phyloP scores from a whole-genome alignment of 495 filamentous ascomycete genomes.

The Parathielavia hyrcaniae region DNA sequence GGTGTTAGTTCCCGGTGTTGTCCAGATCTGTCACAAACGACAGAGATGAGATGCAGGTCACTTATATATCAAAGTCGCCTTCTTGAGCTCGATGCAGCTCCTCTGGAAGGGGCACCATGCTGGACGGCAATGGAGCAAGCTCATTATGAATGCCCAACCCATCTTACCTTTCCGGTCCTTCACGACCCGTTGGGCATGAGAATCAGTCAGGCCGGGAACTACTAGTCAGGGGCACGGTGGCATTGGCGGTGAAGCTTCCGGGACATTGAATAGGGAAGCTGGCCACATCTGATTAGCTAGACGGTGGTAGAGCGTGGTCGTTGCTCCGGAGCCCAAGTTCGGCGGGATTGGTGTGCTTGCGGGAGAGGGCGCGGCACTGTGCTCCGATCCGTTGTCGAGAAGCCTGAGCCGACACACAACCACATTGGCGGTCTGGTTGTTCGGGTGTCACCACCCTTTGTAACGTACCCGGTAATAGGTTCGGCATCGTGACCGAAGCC shows the following conservation, averaged over 20 bases:
- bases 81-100: neutral
- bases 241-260: neutral
- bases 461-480: too few species aligned
- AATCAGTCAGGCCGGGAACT: neutral
- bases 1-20: neutral
- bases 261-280: neutral
- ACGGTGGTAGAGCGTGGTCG: neutral
- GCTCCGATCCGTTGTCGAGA: neutral
- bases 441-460: too few species aligned
- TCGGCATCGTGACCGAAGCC: too few species aligned
- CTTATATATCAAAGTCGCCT: too few species aligned
- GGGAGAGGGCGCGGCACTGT: neutral
- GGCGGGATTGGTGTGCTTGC: neutral
- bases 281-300: neutral
- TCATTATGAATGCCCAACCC: conserved; percentile 5
- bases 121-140: neutral
- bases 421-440: neutral
- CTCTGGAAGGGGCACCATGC: neutral
- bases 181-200: neutral
- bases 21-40: conserved; percentile 24
- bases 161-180: neutral
- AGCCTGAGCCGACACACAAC: neutral
- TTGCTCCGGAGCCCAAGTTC: neutral
- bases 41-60: conserved; percentile 14
- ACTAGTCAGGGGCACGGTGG: neutral